Conservation (phyloP, 306 rosid species). For the Fagus crenata region DNA sequence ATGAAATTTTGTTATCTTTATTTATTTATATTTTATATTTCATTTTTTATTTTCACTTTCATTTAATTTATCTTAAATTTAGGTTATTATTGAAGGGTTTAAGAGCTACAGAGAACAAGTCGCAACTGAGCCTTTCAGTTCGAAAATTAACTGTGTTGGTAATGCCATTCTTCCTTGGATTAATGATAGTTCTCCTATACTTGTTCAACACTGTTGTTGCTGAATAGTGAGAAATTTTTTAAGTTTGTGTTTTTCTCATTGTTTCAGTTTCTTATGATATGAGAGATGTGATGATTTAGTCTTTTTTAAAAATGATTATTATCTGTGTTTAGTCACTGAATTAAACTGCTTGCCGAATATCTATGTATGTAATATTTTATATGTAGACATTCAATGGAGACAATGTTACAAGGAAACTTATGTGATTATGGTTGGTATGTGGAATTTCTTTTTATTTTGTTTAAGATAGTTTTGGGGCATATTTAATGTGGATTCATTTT, state of each 20-base stretch:
- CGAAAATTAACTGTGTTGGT: slow-evolving; percentile 99
- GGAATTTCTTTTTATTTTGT: too few relatives aligned
- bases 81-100: slow-evolving; percentile 93
- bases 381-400: background rate
- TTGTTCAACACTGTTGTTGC: slow-evolving; percentile 12
- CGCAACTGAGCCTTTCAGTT: slow-evolving; percentile 93
- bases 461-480: too few relatives aligned
- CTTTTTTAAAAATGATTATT: background rate
- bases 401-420: too few relatives aligned
- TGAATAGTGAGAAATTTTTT: background rate
- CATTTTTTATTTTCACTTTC: background rate
- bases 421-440: background rate
- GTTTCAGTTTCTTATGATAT: background rate
- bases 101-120: slow-evolving; percentile 94
- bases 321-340: background rate
- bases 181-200: slow-evolving; percentile 20
- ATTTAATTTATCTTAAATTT: slow-evolving; percentile 4
- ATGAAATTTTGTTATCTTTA: background rate
- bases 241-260: background rate
- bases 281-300: background rate
- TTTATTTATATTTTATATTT: background rate
- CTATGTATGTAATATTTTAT: too few relatives aligned
- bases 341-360: background rate
- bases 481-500: background rate
- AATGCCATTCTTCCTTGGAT: slow-evolving; percentile 32